These are phyloP conservation scores for Ilyonectria sp. DNA, from an alignment of 2,329 filamentous ascomycete genomes.

Conservation along the genomic window DNA sequence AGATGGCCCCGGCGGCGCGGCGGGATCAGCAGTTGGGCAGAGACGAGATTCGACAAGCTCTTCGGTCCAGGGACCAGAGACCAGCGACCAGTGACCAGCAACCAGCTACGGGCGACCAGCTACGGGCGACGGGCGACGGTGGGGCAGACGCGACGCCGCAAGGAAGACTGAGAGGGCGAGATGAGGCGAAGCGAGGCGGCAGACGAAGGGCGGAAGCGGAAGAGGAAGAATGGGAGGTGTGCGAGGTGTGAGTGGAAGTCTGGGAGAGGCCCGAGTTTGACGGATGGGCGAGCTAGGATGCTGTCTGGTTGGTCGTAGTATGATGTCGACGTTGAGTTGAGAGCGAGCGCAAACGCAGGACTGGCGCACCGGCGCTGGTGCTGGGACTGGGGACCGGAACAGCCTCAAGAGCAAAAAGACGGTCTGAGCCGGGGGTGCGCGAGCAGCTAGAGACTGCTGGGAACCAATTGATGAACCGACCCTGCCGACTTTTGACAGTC, in stretches of 20 bases:
- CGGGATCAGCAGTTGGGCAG: slow-evolving; percentile 52
- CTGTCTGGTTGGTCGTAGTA: slow-evolving; percentile 40
- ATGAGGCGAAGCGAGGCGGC: slow-evolving; percentile 33
- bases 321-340: slow-evolving; percentile 49
- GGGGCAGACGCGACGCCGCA: slow-evolving; percentile 45
- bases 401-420: slow-evolving; percentile 49
- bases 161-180: slow-evolving; percentile 33
- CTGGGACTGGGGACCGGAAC: slow-evolving; percentile 31
- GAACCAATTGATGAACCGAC: slow-evolving; percentile 49
- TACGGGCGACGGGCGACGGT: slow-evolving; percentile 29
- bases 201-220: slow-evolving; percentile 32
- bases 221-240: slow-evolving; percentile 32
- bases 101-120: slow-evolving; percentile 16
- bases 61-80: slow-evolving; percentile 42
- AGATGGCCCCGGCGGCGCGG: slow-evolving; percentile 44
- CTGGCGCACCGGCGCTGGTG: slow-evolving; percentile 22
- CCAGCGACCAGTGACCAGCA: slow-evolving; percentile 39
- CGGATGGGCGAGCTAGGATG: slow-evolving; percentile 36
- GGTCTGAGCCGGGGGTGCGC: slow-evolving; percentile 47
- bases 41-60: slow-evolving; percentile 48
- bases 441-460: slow-evolving; percentile 41
- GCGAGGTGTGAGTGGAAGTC: slow-evolving; percentile 26
- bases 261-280: slow-evolving; percentile 44
- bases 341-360: slow-evolving; percentile 17
- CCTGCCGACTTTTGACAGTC: slow-evolving; percentile 50